Conservation (phyloP, 1,284 basidiomycete species). For the Stereum hirsutum region DNA sequence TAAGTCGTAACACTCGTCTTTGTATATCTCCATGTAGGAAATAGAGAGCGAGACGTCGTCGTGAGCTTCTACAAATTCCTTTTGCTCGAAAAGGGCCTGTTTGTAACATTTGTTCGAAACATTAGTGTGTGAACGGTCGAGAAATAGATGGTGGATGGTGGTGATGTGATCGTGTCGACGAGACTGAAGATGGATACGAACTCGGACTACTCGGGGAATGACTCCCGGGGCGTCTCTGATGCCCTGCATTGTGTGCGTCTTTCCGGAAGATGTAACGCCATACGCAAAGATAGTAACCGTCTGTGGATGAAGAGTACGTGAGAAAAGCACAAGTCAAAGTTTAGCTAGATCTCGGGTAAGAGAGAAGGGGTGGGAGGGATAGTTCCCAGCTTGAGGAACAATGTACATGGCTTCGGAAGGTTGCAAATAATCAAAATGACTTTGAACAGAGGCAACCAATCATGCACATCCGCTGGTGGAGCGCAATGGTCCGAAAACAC, state of each 20-base stretch:
- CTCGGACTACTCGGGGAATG: conserved; percentile 69
- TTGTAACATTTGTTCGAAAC: not conserved
- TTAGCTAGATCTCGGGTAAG: too few relatives aligned
- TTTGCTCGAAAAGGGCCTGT: conserved; percentile 19
- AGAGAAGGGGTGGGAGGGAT: too few relatives aligned
- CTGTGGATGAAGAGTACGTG: conserved; percentile 28
- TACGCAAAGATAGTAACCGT: conserved; percentile 78
- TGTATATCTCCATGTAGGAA: conserved; percentile 83
- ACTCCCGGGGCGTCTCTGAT: conserved; percentile 58
- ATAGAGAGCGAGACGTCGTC: conserved; percentile 41
- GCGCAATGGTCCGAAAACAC: too few relatives aligned
- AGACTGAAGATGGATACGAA: conserved; percentile 18
- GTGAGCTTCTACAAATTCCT: conserved; percentile 11
- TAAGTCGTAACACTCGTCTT: conserved; percentile 79
- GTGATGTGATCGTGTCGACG: too few relatives aligned
- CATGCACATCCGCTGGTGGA: too few relatives aligned
- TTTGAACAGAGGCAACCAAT: too few relatives aligned
- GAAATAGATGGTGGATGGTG: too few relatives aligned
- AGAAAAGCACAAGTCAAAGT: too few relatives aligned
- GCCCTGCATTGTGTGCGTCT: conserved; percentile 85
- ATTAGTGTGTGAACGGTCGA: not conserved
- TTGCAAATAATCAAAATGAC: too few relatives aligned
- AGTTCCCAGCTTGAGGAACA: too few relatives aligned
- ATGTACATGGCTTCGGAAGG: too few relatives aligned
- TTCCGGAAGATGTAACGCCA: conserved; percentile 75